These are phyloP conservation scores for Rhododendron simsii DNA, from an alignment of 148 eudicot species.

Conservation along the genomic window DNA sequence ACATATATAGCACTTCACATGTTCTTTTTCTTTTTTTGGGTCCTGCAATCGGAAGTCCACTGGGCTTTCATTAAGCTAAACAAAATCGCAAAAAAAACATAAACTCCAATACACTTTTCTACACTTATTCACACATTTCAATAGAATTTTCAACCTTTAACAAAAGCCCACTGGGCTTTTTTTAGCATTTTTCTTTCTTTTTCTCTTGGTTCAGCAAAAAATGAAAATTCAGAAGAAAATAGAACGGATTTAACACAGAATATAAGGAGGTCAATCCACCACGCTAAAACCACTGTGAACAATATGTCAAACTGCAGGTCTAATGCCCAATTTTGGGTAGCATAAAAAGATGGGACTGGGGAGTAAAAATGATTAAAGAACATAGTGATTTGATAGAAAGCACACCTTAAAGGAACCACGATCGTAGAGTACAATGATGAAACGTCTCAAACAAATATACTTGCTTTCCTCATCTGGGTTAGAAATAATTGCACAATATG, in stretches of 20 bases:
- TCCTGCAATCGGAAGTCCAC: neutral
- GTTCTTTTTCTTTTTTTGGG: neutral
- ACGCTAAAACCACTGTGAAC: neutral
- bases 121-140: too few species aligned
- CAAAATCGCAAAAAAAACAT: too few species aligned
- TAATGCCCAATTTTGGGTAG: neutral
- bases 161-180: neutral
- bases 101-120: neutral
- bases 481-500: slow-evolving; percentile 94
- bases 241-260: neutral
- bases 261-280: neutral
- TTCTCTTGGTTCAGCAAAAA: neutral
- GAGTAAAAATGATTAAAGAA: slow-evolving; percentile 4
- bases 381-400: slow-evolving; percentile 5
- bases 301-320: neutral
- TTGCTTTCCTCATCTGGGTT: slow-evolving; percentile 98
- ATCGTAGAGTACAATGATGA: slow-evolving; percentile 88
- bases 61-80: neutral
- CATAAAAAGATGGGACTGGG: neutral
- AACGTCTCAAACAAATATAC: slow-evolving; percentile 86
- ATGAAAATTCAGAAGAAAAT: neutral
- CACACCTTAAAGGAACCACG: slow-evolving; percentile 85
- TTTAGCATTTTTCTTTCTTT: neutral
- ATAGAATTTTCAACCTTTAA: neutral
- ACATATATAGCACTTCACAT: neutral